Percentiles rank a stretch among this genome's conserved stretches.
Conservation (phyloP, 169 alveolate species). For the Plasmodium billcollinsi region DNA sequence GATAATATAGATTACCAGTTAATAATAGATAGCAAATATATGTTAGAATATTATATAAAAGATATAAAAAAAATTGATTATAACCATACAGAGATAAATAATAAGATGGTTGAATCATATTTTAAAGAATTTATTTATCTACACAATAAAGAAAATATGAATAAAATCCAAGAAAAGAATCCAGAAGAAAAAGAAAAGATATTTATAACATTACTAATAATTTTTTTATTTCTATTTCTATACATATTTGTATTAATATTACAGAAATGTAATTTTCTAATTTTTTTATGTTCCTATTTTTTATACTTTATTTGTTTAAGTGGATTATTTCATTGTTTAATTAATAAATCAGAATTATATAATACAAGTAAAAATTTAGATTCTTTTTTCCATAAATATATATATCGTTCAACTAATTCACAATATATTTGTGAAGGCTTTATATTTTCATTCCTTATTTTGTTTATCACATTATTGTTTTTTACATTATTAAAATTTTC, state of each 20-base stretch:
- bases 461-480: conserved; percentile 21
- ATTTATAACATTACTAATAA: background rate
- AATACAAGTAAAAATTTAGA: conserved; percentile 24
- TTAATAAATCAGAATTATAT: conserved; percentile 28
- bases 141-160: conserved; percentile 11
- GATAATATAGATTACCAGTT: background rate
- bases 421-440: conserved; percentile 64
- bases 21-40: background rate
- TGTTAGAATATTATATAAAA: conserved; percentile 34
- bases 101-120: background rate
- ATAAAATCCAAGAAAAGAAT: too few species aligned
- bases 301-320: conserved; percentile 34
- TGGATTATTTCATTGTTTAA: conserved; percentile 55
- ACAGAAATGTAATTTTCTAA: conserved; percentile 16
- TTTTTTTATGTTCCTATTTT: conserved; percentile 32
- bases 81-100: conserved; percentile 4
- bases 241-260: conserved; percentile 10
- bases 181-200: background rate
- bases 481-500: background rate
- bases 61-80: background rate
- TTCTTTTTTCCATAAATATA: conserved; percentile 22
- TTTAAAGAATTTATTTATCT: conserved; percentile 21
- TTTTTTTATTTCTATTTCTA: conserved; percentile 8
- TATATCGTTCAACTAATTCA: conserved; percentile 58
- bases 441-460: conserved; percentile 33